Evolutionary conservation across 768 basidiomycete species (phyloP).

Genomic region (Hemileccinum impolitum): DNA sequence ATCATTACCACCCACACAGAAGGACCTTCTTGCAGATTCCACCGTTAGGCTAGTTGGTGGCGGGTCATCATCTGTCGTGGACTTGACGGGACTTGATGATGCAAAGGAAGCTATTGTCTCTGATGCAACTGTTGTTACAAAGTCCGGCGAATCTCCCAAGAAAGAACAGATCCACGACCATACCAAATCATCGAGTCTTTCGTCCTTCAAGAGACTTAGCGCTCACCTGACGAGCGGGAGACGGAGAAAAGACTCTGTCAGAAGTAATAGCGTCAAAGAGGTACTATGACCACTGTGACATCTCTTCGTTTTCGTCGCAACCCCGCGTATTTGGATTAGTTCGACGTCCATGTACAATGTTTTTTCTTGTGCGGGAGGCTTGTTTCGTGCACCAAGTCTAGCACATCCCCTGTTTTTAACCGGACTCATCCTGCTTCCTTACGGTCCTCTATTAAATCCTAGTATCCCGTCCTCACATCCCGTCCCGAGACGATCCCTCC

Average conservation of each 20-base stretch:
- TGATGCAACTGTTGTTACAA: slow-evolving; percentile 37
- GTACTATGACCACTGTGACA: slow-evolving; percentile 24
- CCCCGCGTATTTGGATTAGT: slow-evolving; percentile 17
- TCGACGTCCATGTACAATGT: slow-evolving; percentile 23
- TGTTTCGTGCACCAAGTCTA: slow-evolving; percentile 12
- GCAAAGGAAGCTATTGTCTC: slow-evolving; percentile 32
- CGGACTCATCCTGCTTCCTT: slow-evolving; percentile 10
- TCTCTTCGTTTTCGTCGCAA: slow-evolving; percentile 9
- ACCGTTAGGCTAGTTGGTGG: slow-evolving; percentile 62
- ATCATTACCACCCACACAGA: slow-evolving; percentile 9
- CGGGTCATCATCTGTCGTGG: slow-evolving; percentile 37
- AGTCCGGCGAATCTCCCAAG: slow-evolving; percentile 25
- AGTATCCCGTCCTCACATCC: slow-evolving; percentile 12
- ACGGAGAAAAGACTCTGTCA: slow-evolving; percentile 51
- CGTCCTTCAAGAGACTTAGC: slow-evolving; percentile 56
- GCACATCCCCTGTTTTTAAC: slow-evolving; percentile 7
- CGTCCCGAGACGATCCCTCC: slow-evolving; percentile 16
- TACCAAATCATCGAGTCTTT: slow-evolving; percentile 48
- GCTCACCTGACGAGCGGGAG: slow-evolving; percentile 37
- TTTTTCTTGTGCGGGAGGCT: slow-evolving; percentile 11
- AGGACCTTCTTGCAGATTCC: slow-evolving; percentile 31
- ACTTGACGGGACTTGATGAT: slow-evolving; percentile 30
- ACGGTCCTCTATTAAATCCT: slow-evolving; percentile 10
- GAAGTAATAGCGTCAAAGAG: slow-evolving; percentile 48
- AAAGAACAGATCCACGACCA: slow-evolving; percentile 47